A percentile compares a stretch with the other conserved stretches of the same genome.
phyloP scores from a whole-genome alignment of 371 early-diverging fungal genomes.

The Mortierella sp. region DNA sequence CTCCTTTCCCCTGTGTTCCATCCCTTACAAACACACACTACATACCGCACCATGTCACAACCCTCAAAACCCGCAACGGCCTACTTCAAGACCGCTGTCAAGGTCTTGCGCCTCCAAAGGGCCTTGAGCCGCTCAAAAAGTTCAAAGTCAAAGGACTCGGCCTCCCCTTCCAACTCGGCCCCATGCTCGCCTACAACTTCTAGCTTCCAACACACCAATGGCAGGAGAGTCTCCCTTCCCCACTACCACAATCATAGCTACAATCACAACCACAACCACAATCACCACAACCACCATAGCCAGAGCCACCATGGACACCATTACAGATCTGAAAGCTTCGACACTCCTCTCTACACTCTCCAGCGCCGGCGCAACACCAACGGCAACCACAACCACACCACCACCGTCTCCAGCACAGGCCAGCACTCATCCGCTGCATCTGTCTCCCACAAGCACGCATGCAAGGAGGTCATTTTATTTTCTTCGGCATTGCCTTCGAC shows the following conservation, averaged over 20 bases:
- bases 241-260: conserved; percentile 14
- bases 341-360: conserved; percentile 27
- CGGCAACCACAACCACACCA: not conserved
- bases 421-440: not conserved
- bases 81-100: conserved; percentile 46
- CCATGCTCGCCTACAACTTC: conserved; percentile 27
- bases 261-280: not conserved
- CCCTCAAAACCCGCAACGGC: conserved; percentile 41
- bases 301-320: conserved; percentile 8
- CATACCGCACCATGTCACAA: conserved; percentile 26
- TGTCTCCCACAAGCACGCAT: conserved; percentile 1
- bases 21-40: not conserved
- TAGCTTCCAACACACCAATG: conserved; percentile 46
- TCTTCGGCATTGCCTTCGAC: conserved; percentile 8
- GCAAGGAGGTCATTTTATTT: conserved; percentile 12
- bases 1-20: not conserved
- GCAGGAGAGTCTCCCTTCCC: conserved; percentile 32
- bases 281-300: conserved; percentile 16
- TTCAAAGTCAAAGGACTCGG: conserved; percentile 17
- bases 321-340: conserved; percentile 20
- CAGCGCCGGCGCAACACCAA: conserved; percentile 32
- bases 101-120: conserved; percentile 40
- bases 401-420: not conserved
- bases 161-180: conserved; percentile 12
- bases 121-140: conserved; percentile 28